Conservation (phyloP, 129 eudicot genomes). For the Centaurea solstitialis region DNA sequence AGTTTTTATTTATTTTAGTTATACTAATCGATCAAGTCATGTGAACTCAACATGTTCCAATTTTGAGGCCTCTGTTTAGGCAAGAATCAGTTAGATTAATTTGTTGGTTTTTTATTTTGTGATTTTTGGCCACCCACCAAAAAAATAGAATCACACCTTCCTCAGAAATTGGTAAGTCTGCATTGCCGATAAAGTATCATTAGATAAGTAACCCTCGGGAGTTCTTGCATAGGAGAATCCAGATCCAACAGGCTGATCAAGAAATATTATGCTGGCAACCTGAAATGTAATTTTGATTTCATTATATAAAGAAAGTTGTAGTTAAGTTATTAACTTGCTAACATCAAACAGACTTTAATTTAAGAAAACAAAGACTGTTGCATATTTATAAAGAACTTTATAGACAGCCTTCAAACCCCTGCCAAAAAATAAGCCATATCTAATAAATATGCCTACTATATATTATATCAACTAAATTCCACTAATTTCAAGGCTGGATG, state of each 20-base stretch:
- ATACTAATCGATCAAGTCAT: too few species aligned
- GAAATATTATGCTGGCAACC: conserved; percentile 31
- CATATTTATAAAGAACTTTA: neutral
- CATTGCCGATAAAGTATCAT: conserved; percentile 18
- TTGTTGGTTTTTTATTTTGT: neutral
- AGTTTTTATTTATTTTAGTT: too few species aligned
- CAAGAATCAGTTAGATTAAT: too few species aligned
- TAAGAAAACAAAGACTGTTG: neutral
- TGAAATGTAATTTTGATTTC: too few species aligned
- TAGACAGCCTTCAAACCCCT: neutral
- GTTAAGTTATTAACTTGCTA: too few species aligned
- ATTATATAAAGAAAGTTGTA: too few species aligned
- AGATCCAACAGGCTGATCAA: conserved; percentile 34
- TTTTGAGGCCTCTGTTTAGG: too few species aligned
- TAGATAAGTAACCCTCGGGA: neutral
- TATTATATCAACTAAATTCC: too few species aligned
- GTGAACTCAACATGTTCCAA: too few species aligned
- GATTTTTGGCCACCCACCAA: neutral
- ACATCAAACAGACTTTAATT: neutral
- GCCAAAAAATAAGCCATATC: neutral
- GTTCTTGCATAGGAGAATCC: conserved; percentile 41
- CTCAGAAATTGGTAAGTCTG: conserved; percentile 21
- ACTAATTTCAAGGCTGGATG: too few species aligned
- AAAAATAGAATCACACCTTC: too few species aligned
- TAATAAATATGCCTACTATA: too few species aligned